Evolutionary conservation across 75 land plant genomes (phyloP), one percentile per base, ranked within the genome.

Genomic region (Pinus albicaulis): DNA sequence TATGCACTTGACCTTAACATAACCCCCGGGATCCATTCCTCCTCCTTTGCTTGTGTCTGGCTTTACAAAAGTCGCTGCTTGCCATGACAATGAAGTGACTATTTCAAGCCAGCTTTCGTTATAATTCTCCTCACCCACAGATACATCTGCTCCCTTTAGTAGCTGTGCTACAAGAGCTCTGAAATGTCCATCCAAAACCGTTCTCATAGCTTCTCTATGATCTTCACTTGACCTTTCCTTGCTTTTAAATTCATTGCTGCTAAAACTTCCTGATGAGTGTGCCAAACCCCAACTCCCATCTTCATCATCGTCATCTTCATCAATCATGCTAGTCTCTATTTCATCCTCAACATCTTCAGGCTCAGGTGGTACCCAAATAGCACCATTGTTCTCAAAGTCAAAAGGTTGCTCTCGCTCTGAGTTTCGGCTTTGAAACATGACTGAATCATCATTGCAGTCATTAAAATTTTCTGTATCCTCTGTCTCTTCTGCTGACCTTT

Each of bases 1-100:
- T 57, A 93, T 79, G 65, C 98, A 91, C 84, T 98, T 98, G 34
- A 98, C 91, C 76, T 98, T 98, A 65, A 98, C 92, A 88, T 93
- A 91, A 3, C 82, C 78, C 22, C 86, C 86, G 20, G 96, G 99
- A 81, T 95, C 99, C 94, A 93, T 90, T 17, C 81, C 83, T 68
- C 80, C 87, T 60, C 90, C 88, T 73, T 86, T 79, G 55, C 59
- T 71, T 26, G 89, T 82, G 76, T 86, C 87, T 73, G 92, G 92
- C 77, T 91, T 98, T 44, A 98, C 81, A 77, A 84, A 74, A 15
- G 71, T 72, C 19, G 98, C 98, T 77, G 98, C 99, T 72, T 95
- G 91, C 91, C 95, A 90, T 23, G 99, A 85, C 59, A 98, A 79
- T 34, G 86, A 80, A 73, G 89, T 82, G 55, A 98, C 90, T 62